Conservation (phyloP, 2,329 filamentous ascomycete species). For the Chrysoporthe austroafricana region DNA sequence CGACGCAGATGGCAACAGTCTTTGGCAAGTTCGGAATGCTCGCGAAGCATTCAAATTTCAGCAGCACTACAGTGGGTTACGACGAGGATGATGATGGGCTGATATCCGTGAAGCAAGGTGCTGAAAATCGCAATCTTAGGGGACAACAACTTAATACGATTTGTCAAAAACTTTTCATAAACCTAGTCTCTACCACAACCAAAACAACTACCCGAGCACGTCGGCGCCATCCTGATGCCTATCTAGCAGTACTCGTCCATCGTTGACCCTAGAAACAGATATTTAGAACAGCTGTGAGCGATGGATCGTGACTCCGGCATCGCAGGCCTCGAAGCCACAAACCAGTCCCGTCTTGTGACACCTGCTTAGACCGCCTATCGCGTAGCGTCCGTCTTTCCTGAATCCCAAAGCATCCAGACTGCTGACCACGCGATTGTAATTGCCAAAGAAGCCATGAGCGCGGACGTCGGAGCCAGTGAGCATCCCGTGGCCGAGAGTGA, state of each 20-base stretch:
- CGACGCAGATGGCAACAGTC: too few relatives aligned
- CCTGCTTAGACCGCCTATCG: slow-evolving; percentile 49
- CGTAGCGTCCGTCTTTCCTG: slow-evolving; percentile 44
- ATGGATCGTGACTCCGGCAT: background rate
- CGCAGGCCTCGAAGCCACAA: slow-evolving; percentile 35
- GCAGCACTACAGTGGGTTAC: background rate
- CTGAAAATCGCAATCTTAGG: background rate
- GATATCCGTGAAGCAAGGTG: background rate
- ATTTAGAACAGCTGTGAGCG: background rate
- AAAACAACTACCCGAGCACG: too few relatives aligned
- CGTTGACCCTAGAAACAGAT: background rate
- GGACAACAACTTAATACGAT: background rate
- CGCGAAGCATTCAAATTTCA: too few relatives aligned
- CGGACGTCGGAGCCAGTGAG: slow-evolving; percentile 46
- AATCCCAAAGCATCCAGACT: slow-evolving; percentile 43
- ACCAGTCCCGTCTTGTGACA: slow-evolving; percentile 45
- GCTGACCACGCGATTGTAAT: slow-evolving; percentile 48
- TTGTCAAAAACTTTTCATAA: background rate
- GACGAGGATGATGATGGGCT: background rate
- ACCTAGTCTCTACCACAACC: background rate
- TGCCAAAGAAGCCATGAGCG: slow-evolving; percentile 59
- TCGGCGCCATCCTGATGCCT: too few relatives aligned
- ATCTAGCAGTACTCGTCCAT: too few relatives aligned
- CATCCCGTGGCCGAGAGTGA: slow-evolving; percentile 63
- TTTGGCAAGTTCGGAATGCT: too few relatives aligned